A percentile compares a stretch with the other conserved stretches of the same genome.
phyloP scores from a whole-genome alignment of 345 rosid genomes.

The Iberis pinnata region DNA sequence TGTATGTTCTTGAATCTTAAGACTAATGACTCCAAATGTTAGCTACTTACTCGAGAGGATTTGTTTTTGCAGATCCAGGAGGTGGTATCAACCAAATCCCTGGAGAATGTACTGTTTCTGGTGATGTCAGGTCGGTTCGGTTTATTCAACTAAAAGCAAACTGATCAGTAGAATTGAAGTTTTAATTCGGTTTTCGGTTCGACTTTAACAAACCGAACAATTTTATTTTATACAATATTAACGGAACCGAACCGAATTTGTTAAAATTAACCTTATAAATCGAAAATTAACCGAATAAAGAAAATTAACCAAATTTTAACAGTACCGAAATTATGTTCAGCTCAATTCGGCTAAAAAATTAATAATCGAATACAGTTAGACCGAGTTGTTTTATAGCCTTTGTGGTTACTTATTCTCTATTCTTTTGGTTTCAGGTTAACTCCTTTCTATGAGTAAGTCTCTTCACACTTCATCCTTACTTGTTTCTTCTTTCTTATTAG shows the following conservation, averaged over 20 bases:
- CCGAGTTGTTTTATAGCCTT: not conserved
- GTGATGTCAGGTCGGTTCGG: conserved; percentile 89
- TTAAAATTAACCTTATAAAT: too few species aligned
- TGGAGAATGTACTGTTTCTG: conserved; percentile 68
- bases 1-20: conserved; percentile 42
- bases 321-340: too few species aligned
- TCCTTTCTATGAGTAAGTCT: conserved; percentile 87
- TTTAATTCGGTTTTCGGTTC: too few species aligned
- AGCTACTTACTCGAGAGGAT: conserved; percentile 13
- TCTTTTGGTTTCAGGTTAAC: conserved; percentile 59
- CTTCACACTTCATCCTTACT: not conserved
- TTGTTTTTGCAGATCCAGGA: conserved; percentile 62
- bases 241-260: too few species aligned
- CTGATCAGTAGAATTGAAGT: too few species aligned
- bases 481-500: not conserved
- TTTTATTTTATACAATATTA: too few species aligned
- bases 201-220: too few species aligned
- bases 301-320: too few species aligned
- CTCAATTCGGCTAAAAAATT: too few species aligned
- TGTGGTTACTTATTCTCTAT: conserved; percentile 3
- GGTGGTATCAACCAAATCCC: conserved; percentile 99
- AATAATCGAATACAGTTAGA: not conserved
- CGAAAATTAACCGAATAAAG: too few species aligned
- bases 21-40: conserved; percentile 18
- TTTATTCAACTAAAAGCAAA: too few species aligned